Conservation (phyloP, 1,139 yeast species). For the Meyerozyma sp. region DNA sequence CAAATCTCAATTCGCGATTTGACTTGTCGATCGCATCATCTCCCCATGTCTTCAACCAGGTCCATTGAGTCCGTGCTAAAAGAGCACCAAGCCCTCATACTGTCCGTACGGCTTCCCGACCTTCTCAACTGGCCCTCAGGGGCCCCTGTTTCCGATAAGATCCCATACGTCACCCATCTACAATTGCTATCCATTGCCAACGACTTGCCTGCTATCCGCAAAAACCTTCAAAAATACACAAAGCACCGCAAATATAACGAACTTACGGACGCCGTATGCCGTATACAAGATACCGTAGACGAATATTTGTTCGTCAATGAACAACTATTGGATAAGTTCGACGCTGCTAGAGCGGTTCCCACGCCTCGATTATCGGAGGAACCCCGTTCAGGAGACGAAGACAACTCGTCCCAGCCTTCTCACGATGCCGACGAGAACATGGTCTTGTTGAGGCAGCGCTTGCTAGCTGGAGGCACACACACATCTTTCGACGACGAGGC, state of each 20-base stretch:
- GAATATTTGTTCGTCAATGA: constrained; percentile 19
- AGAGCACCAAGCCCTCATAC: not conserved
- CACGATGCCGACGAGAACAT: constrained; percentile 12
- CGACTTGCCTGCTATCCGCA: not conserved
- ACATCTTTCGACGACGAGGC: constrained; percentile 4
- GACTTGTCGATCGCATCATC: not conserved
- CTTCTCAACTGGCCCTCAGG: not conserved
- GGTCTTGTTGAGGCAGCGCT: constrained; percentile 19
- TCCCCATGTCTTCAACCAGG: not conserved
- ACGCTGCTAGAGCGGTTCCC: not conserved
- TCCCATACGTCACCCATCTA: not conserved
- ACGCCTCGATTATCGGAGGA: not conserved
- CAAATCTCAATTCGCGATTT: not conserved
- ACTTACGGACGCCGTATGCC: not conserved
- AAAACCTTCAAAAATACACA: not conserved
- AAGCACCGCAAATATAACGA: not conserved
- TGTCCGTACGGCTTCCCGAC: not conserved
- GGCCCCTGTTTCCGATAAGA: too few species aligned
- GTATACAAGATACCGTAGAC: constrained; percentile 11
- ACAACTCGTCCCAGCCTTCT: constrained; percentile 1
- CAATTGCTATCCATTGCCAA: not conserved
- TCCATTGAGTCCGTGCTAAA: not conserved
- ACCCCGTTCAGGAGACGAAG: constrained; percentile 1
- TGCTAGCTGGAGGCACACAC: constrained; percentile 21
- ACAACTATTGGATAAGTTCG: constrained; percentile 12